These are phyloP conservation scores for Boletus insuetus DNA, from an alignment of 768 basidiomycete genomes.

Conservation along the genomic window DNA sequence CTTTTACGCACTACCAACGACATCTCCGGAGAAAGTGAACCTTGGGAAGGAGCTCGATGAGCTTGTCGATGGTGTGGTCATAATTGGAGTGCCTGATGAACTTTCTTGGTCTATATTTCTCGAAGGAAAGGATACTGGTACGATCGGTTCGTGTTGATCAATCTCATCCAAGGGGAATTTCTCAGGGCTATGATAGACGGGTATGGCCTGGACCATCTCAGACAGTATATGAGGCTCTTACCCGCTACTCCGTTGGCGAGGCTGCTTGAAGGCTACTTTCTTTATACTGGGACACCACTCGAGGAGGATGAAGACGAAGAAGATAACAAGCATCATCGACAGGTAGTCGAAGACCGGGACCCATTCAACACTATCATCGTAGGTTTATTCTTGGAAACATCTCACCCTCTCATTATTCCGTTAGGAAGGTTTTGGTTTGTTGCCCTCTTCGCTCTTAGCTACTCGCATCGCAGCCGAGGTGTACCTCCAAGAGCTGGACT, in stretches of 20 bases:
- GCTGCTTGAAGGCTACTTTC: constrained; percentile 66
- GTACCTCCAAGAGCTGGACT: constrained; percentile 69
- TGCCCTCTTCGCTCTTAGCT: constrained; percentile 61
- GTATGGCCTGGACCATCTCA: constrained; percentile 57
- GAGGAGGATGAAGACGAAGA: constrained; percentile 36
- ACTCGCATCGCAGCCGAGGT: constrained; percentile 64
- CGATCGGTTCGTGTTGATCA: constrained; percentile 51
- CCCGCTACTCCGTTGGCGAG: constrained; percentile 54
- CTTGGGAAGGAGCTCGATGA: constrained; percentile 66
- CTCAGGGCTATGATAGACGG: constrained; percentile 41
- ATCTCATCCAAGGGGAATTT: not conserved
- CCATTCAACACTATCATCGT: constrained; percentile 64
- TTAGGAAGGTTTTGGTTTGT: constrained; percentile 53
- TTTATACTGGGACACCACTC: constrained; percentile 50
- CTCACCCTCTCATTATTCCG: constrained; percentile 6
- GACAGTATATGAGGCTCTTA: constrained; percentile 63
- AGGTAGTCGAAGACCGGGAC: constrained; percentile 40
- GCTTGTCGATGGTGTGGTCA: constrained; percentile 69
- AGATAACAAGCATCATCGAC: constrained; percentile 12
- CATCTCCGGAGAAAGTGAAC: constrained; percentile 40
- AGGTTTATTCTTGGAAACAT: constrained; percentile 18
- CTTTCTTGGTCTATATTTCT: constrained; percentile 78
- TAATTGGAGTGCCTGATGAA: constrained; percentile 75
- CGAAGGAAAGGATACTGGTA: constrained; percentile 68
- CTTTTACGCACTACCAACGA: constrained; percentile 56